Evolutionary conservation across 257 asterid species (phyloP).

Genomic region (Plantago elongata): DNA sequence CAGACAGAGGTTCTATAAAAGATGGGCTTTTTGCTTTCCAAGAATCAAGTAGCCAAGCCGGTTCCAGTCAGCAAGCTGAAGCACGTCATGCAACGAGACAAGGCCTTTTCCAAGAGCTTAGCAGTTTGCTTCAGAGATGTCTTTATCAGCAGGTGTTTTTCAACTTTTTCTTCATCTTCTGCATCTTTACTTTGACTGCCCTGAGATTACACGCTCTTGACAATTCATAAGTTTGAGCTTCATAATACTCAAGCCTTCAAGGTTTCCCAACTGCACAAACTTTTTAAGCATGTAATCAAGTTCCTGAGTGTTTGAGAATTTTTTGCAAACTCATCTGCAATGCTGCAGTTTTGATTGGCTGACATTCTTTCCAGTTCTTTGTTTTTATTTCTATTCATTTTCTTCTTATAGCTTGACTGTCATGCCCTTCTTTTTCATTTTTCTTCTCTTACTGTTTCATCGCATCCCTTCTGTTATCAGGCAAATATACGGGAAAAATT

Average conservation of each 20-base stretch:
- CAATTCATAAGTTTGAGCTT: background rate
- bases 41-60: constrained; percentile 91
- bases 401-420: too few species aligned
- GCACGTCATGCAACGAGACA: constrained; percentile 33
- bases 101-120: constrained; percentile 73
- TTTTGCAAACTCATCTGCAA: too few species aligned
- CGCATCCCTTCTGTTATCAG: constrained; percentile 26
- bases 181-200: background rate
- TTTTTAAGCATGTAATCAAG: too few species aligned
- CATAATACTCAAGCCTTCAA: background rate
- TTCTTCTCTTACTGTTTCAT: too few species aligned
- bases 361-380: too few species aligned
- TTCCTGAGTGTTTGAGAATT: too few species aligned
- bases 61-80: constrained; percentile 83
- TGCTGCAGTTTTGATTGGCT: too few species aligned
- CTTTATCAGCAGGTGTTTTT: constrained; percentile 74
- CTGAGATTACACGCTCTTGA: constrained; percentile 6
- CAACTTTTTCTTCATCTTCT: constrained; percentile 16
- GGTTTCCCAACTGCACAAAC: constrained; percentile 1
- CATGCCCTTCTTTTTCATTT: too few species aligned
- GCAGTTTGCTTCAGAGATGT: constrained; percentile 81
- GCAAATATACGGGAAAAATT: constrained; percentile 62
- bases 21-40: constrained; percentile 61
- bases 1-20: constrained; percentile 52
- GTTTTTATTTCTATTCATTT: too few species aligned